A percentile compares a stretch with the other conserved stretches of the same genome.
phyloP scores from a whole-genome alignment of 352 stramenopile genomes.

The Saprolegnia diclina region DNA sequence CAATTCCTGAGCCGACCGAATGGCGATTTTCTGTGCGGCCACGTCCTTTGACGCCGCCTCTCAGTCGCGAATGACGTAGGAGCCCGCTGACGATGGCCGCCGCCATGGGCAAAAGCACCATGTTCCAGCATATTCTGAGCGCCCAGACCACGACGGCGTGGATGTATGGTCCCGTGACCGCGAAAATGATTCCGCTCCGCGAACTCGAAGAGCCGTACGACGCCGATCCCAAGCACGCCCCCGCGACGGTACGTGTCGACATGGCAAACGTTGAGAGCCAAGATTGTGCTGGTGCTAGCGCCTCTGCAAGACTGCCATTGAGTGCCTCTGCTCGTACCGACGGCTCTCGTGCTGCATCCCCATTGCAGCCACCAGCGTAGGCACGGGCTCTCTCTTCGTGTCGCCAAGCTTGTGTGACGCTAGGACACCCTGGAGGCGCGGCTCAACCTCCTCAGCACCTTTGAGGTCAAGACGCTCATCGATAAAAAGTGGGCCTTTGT shows the following conservation, averaged over 20 bases:
- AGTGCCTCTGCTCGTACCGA: constrained; percentile 53
- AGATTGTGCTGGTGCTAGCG: neutral
- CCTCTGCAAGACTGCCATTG: constrained; percentile 37
- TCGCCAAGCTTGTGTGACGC: neutral
- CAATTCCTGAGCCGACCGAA: constrained; percentile 22
- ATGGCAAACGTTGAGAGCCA: neutral
- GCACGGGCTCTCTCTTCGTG: neutral
- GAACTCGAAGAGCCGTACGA: constrained; percentile 45
- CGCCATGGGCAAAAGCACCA: constrained; percentile 41
- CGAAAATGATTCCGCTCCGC: constrained; percentile 43
- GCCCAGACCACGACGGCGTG: constrained; percentile 43
- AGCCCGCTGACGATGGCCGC: constrained; percentile 54
- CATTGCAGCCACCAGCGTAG: constrained; percentile 13
- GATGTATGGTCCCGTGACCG: constrained; percentile 52
- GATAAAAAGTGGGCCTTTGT: constrained; percentile 65
- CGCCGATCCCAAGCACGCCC: no score
- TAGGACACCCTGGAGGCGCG: constrained; percentile 36
- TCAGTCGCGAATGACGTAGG: neutral
- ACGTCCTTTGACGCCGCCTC: neutral
- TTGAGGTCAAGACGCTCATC: constrained; percentile 46
- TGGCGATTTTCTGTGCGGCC: constrained; percentile 13
- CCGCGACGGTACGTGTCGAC: neutral
- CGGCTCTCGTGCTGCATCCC: constrained; percentile 34
- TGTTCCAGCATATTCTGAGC: constrained; percentile 58
- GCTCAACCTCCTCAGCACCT: constrained; percentile 48